Evolutionary conservation across 352 stramenopile genomes (phyloP).

Genomic region (Elongisporangium undulatum): DNA sequence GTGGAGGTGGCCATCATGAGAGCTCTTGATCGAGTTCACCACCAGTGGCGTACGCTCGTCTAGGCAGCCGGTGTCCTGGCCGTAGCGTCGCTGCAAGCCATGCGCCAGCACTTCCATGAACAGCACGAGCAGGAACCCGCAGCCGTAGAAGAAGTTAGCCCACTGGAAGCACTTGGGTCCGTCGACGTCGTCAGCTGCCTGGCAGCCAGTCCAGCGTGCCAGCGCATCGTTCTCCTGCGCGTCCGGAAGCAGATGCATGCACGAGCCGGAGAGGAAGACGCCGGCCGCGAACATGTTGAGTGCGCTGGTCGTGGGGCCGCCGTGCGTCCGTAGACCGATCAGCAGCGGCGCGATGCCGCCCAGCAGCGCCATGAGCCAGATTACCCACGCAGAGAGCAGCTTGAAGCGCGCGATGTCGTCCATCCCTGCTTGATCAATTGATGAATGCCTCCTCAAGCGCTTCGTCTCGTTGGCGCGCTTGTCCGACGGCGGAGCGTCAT

Average conservation of each 20-base stretch:
- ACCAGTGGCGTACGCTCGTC: constrained; percentile 25
- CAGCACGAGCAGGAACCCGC: constrained; percentile 72
- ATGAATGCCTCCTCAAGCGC: constrained; percentile 1
- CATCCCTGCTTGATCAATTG: constrained; percentile 16
- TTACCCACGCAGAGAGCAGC: constrained; percentile 41
- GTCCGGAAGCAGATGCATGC: constrained; percentile 77
- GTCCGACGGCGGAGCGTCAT: constrained; percentile 3
- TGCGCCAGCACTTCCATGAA: constrained; percentile 71
- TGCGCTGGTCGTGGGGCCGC: constrained; percentile 39
- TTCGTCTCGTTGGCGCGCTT: constrained; percentile 3
- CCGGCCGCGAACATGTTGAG: constrained; percentile 82
- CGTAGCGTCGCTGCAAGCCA: constrained; percentile 41
- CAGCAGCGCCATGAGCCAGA: constrained; percentile 51
- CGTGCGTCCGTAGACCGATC: constrained; percentile 24
- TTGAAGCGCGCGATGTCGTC: constrained; percentile 60
- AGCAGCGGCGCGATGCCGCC: constrained; percentile 54
- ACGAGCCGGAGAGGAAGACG: constrained; percentile 77
- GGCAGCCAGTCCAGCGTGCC: constrained; percentile 32
- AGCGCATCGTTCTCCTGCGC: constrained; percentile 65
- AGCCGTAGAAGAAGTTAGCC: constrained; percentile 78
- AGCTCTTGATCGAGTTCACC: constrained; percentile 7
- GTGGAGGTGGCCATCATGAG: constrained; percentile 15
- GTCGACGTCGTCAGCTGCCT: constrained; percentile 22
- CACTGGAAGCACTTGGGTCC: constrained; percentile 60
- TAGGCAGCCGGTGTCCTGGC: constrained; percentile 13